Conservation (phyloP, 176 grass and related monocot genomes). For the Alloteropsis semialata region DNA sequence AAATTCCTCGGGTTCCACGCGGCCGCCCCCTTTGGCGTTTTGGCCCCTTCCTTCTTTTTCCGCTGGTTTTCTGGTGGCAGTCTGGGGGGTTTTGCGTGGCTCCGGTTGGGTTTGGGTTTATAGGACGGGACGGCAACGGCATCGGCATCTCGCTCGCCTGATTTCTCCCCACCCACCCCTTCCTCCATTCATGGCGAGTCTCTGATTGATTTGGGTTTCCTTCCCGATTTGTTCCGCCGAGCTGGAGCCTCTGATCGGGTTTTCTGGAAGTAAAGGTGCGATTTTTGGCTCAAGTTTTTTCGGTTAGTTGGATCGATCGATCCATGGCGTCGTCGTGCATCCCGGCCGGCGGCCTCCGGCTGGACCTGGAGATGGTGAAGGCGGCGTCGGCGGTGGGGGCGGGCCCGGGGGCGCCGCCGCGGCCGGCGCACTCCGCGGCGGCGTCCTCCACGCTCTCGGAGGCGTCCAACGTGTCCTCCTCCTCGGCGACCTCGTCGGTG, state of each 20-base stretch:
- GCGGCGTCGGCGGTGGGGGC: not conserved
- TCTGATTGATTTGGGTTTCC: not conserved
- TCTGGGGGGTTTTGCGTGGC: constrained; percentile 19
- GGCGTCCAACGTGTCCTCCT: constrained; percentile 43
- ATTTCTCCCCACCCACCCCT: not conserved
- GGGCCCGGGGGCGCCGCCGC: not conserved
- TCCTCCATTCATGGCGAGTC: not conserved
- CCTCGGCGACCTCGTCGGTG: constrained; percentile 30
- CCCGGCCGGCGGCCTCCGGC: constrained; percentile 50
- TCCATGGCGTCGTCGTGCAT: constrained; percentile 75
- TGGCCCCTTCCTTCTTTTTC: not conserved
- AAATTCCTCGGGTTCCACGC: constrained; percentile 53
- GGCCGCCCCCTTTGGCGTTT: constrained; percentile 4
- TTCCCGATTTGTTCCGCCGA: constrained; percentile 3
- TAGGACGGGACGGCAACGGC: not conserved
- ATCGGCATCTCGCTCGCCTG: not conserved
- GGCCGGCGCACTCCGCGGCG: constrained; percentile 50
- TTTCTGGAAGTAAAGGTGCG: not conserved
- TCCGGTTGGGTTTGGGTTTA: constrained; percentile 1
- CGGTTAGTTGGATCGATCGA: not conserved
- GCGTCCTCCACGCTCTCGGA: constrained; percentile 58
- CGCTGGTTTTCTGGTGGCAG: constrained; percentile 12
- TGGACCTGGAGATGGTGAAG: constrained; percentile 89
- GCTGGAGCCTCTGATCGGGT: not conserved
- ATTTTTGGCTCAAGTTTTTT: not conserved